Base-by-base conservation (phyloP, 495 filamentous ascomycete species). In the Extremus antarcticus region DNA sequence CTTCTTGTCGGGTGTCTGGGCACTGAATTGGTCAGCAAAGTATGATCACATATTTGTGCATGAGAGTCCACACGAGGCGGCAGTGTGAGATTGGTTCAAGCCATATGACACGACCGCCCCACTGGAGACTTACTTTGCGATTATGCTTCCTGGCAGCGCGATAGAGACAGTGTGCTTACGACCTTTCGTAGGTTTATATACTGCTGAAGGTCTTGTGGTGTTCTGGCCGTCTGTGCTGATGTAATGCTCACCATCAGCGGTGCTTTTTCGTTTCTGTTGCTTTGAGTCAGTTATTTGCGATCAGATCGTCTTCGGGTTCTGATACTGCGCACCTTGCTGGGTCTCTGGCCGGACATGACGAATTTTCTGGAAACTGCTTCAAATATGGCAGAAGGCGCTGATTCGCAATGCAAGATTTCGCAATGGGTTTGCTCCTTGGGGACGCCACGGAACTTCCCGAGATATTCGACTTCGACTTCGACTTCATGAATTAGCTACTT, bases 1-100 rank as follows among this genome's bases (percentile, higher is more conserved):
- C 62, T 83, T 81, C 53, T 83, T 80, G 43, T 87, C 83, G 47
- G 78, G 78, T 19, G 81, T 73, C 63, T 74, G 68, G 9, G 75
- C 77, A 64, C 76, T 81, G 29, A 47, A 11, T 2, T 24, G 24
- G n/a, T n/a, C n/a, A n/a, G n/a, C n/a, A n/a, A n/a, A n/a, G n/a
- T n/a, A n/a, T n/a, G n/a, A n/a, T n/a, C n/a, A n/a, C n/a, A n/a
- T n/a, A n/a, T n/a, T n/a, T n/a, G n/a, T n/a, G n/a, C n/a, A n/a
- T 17, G 39, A 45, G 40, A 51, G 43, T 15, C 16, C 3, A 3
- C 9, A 11, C n/a, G 13, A 19, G 25, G 2, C 41, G 43, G 22
- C 19, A 49, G 55, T 25, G 53, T 41, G 13, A 55, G 15, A 58
- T 43, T 50, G 25, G 39, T 3, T 3, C 20, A 29, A 40, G 7